Evolutionary conservation across 1,284 basidiomycete genomes (phyloP).

Genomic region (Vanrija humicola): DNA sequence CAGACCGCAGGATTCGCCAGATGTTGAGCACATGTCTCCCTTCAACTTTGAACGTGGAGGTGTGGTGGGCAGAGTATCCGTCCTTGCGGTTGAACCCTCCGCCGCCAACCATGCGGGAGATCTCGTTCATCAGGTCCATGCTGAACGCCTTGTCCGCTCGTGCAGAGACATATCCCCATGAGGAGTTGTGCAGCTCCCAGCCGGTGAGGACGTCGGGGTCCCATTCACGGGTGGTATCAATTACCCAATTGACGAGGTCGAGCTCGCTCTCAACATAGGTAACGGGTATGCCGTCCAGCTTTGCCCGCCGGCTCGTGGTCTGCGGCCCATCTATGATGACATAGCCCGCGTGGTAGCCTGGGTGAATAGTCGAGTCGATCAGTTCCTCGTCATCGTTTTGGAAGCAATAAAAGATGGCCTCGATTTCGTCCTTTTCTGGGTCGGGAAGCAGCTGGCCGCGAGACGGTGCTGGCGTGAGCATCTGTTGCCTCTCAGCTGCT

Average conservation of each 20-base stretch:
- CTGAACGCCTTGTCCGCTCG: conserved; percentile 60
- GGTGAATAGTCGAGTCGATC: conserved; percentile 43
- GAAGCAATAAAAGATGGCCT: conserved; percentile 66
- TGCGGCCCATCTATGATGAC: conserved; percentile 55
- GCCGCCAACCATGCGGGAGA: conserved; percentile 62
- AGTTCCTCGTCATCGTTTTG: conserved; percentile 57
- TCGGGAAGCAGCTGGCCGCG: conserved; percentile 64
- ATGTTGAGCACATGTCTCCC: conserved; percentile 89
- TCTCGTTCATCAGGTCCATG: conserved; percentile 61
- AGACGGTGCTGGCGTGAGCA: conserved; percentile 11
- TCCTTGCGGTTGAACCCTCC: conserved; percentile 53
- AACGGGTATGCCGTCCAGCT: conserved; percentile 51
- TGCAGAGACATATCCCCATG: conserved; percentile 86
- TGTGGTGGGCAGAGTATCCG: conserved; percentile 70
- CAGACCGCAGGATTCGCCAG: conserved; percentile 87
- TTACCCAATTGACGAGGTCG: conserved; percentile 72
- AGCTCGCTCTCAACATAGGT: conserved; percentile 68
- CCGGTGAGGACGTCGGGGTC: conserved; percentile 91
- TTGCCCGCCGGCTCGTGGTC: conserved; percentile 17
- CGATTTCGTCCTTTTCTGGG: conserved; percentile 66
- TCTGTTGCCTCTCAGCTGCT: conserved; percentile 14
- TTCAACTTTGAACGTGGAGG: conserved; percentile 75
- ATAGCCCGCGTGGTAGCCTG: conserved; percentile 56
- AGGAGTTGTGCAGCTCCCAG: conserved; percentile 83
- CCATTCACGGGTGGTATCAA: conserved; percentile 70